phyloP scores from a whole-genome alignment of 371 early-diverging fungal species.

The Mucor lusitanicus region DNA sequence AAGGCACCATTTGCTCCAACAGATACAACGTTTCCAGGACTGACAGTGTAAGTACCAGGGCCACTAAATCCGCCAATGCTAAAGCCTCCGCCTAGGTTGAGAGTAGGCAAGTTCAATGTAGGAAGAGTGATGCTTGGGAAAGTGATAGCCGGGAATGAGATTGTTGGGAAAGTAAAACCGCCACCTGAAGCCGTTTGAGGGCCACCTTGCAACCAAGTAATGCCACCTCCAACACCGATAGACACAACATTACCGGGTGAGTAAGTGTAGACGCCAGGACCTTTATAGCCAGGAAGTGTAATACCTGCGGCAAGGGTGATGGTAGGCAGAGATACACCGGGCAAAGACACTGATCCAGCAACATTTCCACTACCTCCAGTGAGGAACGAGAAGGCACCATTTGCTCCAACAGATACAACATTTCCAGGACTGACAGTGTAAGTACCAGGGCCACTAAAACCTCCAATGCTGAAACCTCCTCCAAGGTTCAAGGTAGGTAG shows the following conservation, averaged over 20 bases:
- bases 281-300: too few species aligned
- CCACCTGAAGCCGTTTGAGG: constrained; percentile 1
- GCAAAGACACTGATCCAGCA: too few species aligned
- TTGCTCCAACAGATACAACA: too few species aligned
- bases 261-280: too few species aligned
- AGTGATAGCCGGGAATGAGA: neutral
- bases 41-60: constrained; percentile 3
- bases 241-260: neutral
- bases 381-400: too few species aligned
- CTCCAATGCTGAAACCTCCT: too few species aligned
- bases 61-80: neutral
- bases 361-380: too few species aligned
- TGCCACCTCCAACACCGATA: neutral
- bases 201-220: constrained; percentile 1
- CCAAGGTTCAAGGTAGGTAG: too few species aligned
- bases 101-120: neutral
- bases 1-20: neutral
- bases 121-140: constrained; percentile 9
- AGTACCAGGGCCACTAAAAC: too few species aligned
- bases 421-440: too few species aligned
- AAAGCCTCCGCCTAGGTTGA: neutral
- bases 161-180: neutral
- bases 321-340: too few species aligned
- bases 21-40: neutral
- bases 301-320: too few species aligned